Base-by-base conservation (phyloP, 169 alveolate genomes). In the Eimeria necatrix region DNA sequence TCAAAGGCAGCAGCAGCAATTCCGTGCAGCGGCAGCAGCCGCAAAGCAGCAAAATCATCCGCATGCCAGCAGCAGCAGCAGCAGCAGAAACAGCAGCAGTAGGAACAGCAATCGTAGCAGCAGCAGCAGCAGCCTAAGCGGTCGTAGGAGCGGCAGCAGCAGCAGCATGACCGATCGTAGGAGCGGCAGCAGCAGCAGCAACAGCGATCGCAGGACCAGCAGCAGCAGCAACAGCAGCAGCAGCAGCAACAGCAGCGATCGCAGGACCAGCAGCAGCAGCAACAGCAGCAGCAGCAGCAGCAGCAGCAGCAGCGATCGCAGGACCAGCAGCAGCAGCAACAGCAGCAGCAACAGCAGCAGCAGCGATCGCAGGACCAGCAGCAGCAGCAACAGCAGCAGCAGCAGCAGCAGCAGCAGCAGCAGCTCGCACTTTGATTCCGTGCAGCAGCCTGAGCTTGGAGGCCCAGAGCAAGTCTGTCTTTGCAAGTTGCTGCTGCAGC, bases 1-100 rank as follows among this genome's bases (percentile, higher is more conserved):
- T 87, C 12, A 16, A 16, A 8, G 96, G 92, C 74, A 60, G 91
- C n/a, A n/a, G 3, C 93, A 84, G 61, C 70, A 74, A 8, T 95
- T 95, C 22, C 91, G 91, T n/a, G 96, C 93, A 61, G 64, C 64
- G 9, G 20, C 76, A 5, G 76, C 76, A 10, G 14, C 76, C 9
- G 53, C 60, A 24, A 95, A 32, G 96, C 0, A 94, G 90, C 68
- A 94, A 95, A 22, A 64, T 88, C 0, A 52, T 24, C 32, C 56
- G 51, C 5, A 48, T 70, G 84, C 41, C 60, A 74, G 85, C 85
- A 74, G 85, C 85, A 41, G 24, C 85, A 41, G 85, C 85, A 74
- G 85, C 85, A 41, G 85, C 85, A 74, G 59, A 26, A 26, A 20
- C 41, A 26, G 85, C 52, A 88, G 78, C 48, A 61, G 7, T 0